Evolutionary conservation across 2,329 filamentous ascomycete genomes (phyloP).

Genomic region (Raffaelea ambrosiae): DNA sequence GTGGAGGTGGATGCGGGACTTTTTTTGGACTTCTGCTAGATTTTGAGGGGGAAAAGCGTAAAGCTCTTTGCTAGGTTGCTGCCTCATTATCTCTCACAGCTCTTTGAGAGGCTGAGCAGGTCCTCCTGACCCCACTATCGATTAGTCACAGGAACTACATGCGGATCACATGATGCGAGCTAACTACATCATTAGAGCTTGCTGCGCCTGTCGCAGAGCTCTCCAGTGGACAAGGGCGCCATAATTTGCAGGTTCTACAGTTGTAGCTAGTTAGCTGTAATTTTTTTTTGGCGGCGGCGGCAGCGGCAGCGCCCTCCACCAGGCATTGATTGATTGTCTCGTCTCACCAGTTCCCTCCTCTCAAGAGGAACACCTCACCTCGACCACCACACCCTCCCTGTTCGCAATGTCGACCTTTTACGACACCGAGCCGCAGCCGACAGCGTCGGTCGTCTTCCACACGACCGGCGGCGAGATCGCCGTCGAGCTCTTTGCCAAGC

Average conservation of each 20-base stretch:
- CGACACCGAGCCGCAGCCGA: slow-evolving; percentile 90
- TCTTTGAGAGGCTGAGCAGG: neutral
- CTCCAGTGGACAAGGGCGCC: neutral
- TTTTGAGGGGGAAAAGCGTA: slow-evolving; percentile 2
- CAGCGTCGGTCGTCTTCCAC: slow-evolving; percentile 82
- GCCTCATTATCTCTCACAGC: neutral
- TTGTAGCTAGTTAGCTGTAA: too few relatives aligned
- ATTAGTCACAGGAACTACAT: neutral
- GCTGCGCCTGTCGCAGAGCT: neutral
- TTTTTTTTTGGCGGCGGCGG: too few relatives aligned
- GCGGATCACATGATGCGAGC: neutral
- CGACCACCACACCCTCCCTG: neutral
- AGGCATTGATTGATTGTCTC: too few relatives aligned
- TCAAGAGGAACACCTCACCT: too few relatives aligned
- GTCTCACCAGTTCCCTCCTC: too few relatives aligned
- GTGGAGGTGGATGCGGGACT: slow-evolving; percentile 6
- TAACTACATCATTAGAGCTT: neutral
- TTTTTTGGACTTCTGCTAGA: neutral
- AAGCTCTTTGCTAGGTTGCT: slow-evolving; percentile 4
- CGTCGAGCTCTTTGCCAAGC: slow-evolving; percentile 90
- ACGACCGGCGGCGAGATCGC: slow-evolving; percentile 85
- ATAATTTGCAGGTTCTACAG: too few relatives aligned
- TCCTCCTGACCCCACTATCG: neutral
- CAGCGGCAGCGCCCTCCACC: too few relatives aligned
- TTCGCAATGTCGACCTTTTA: slow-evolving; percentile 95